These are phyloP conservation scores for Prunus armeniaca DNA, from an alignment of 306 rosid genomes.

Conservation along the genomic window DNA sequence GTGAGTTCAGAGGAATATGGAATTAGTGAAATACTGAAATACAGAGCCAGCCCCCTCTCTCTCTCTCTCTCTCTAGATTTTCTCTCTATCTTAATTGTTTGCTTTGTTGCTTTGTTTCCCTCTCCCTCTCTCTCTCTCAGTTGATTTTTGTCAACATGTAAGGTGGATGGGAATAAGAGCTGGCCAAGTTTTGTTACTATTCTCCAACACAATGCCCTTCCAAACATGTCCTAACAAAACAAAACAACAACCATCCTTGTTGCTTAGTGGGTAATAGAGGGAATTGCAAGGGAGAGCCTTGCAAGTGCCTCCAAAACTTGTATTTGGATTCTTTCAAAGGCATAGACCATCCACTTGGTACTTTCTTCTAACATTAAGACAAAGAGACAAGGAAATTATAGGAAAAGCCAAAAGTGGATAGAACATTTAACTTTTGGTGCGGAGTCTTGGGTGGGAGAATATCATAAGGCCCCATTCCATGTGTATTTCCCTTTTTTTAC, in stretches of 20 bases:
- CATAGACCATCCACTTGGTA: slow-evolving; percentile 28
- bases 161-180: slow-evolving; percentile 53
- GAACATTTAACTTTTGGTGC: slow-evolving; percentile 19
- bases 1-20: slow-evolving; percentile 37
- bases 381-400: slow-evolving; percentile 9
- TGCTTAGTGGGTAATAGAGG: slow-evolving; percentile 37
- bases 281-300: slow-evolving; percentile 25
- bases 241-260: slow-evolving; percentile 39
- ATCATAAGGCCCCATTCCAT: not conserved
- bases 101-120: slow-evolving; percentile 21
- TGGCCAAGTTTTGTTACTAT: slow-evolving; percentile 35
- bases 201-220: slow-evolving; percentile 24
- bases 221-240: slow-evolving; percentile 43
- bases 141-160: slow-evolving; percentile 27
- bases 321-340: slow-evolving; percentile 30
- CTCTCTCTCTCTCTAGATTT: slow-evolving; percentile 12
- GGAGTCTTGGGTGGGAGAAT: not conserved
- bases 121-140: slow-evolving; percentile 21
- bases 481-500: not conserved
- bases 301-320: slow-evolving; percentile 31
- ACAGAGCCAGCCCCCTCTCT: slow-evolving; percentile 8
- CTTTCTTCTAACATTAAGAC: slow-evolving; percentile 23
- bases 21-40: slow-evolving; percentile 31
- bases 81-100: slow-evolving; percentile 15
- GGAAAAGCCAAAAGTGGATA: slow-evolving; percentile 21